Conservation (phyloP, 108 stramenopile genomes). For the Fragilariopsis cylindrus region DNA sequence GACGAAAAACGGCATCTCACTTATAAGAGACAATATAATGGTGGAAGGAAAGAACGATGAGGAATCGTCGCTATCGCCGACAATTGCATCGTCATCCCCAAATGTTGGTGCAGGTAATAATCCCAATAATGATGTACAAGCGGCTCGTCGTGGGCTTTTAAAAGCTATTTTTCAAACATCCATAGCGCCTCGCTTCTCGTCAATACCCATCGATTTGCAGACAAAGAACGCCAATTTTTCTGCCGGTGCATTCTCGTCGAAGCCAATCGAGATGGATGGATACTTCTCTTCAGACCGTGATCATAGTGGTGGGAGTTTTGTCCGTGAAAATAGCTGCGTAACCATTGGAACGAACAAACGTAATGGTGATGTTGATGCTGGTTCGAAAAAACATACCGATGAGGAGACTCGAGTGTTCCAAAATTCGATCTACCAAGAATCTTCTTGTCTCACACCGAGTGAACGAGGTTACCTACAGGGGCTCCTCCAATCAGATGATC, state of each 20-base stretch:
- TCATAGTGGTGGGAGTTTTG: slow-evolving; percentile 1
- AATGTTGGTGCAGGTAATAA: not conserved
- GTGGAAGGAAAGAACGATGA: not conserved
- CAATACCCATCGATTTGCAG: slow-evolving; percentile 24
- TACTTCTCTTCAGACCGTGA: slow-evolving; percentile 17
- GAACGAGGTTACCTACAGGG: slow-evolving; percentile 31
- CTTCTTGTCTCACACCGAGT: slow-evolving; percentile 24
- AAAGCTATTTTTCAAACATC: slow-evolving; percentile 29
- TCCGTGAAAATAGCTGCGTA: slow-evolving; percentile 2
- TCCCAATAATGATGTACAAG: not conserved
- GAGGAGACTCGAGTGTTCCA: not conserved
- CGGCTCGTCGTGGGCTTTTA: slow-evolving; percentile 24
- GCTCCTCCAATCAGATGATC: slow-evolving; percentile 35
- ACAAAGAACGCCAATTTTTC: not conserved
- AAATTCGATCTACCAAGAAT: slow-evolving; percentile 4
- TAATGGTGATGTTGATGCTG: not conserved
- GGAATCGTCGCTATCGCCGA: not conserved
- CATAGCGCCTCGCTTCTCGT: slow-evolving; percentile 25
- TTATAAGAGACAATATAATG: no score
- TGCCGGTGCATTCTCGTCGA: not conserved
- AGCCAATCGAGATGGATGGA: slow-evolving; percentile 22
- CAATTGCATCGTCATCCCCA: slow-evolving; percentile 10
- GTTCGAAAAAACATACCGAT: not conserved
- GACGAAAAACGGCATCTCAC: no score
- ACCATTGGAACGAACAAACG: not conserved